Evolutionary conservation across 805 yeast species (phyloP).

Genomic region (Blastobotrys robertii): DNA sequence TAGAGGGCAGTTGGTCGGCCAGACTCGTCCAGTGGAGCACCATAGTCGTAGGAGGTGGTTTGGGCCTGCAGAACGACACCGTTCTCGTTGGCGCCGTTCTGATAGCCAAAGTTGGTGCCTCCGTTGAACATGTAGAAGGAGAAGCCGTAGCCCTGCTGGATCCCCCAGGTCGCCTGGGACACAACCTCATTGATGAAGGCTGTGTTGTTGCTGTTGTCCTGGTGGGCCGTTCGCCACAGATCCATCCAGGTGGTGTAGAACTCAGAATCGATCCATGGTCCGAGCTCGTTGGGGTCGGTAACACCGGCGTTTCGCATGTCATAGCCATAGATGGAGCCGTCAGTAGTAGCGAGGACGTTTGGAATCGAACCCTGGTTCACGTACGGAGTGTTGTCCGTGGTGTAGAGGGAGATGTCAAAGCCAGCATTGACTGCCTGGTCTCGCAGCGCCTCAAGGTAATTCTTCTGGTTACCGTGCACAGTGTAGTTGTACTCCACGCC

Average conservation of each 20-base stretch:
- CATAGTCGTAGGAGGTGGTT: conserved; percentile 4
- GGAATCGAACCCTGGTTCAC: conserved; percentile 1
- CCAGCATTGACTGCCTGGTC: conserved; percentile 1
- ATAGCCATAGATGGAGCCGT: conserved; percentile 2
- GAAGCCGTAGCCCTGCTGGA: background rate
- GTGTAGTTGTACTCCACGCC: background rate
- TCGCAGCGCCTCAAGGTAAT: background rate
- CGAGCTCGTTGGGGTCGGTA: background rate
- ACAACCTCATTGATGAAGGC: background rate
- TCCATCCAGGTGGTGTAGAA: conserved; percentile 6
- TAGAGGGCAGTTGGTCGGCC: conserved; percentile 4
- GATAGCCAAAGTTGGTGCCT: conserved; percentile 5
- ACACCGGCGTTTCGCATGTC: background rate
- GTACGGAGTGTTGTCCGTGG: conserved; percentile 2
- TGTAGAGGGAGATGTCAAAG: conserved; percentile 4
- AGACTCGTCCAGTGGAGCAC: conserved; percentile 6
- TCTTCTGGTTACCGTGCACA: background rate
- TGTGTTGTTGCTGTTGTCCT: background rate
- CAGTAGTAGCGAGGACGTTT: conserved; percentile 1
- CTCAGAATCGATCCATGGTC: conserved; percentile 1
- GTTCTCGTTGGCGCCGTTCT: conserved; percentile 1
- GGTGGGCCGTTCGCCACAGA: conserved; percentile 1
- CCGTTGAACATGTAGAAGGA: conserved; percentile 2
- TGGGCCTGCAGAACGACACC: background rate
- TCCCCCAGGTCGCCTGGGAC: background rate